A percentile compares a stretch with the other conserved stretches of the same genome.
phyloP scores from a whole-genome alignment of 345 rosid species.

The Eucalyptus coolabah region DNA sequence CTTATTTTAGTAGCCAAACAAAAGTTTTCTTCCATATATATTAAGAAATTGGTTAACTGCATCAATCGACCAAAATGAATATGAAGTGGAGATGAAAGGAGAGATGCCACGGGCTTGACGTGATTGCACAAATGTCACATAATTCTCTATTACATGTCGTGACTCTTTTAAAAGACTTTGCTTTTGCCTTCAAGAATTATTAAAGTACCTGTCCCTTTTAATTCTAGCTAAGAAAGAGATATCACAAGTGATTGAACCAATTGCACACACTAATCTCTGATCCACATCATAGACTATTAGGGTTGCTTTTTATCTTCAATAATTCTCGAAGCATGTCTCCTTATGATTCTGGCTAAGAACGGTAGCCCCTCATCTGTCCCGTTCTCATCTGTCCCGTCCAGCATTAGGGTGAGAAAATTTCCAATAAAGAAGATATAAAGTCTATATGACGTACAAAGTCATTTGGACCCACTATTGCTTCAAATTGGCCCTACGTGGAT shows the following conservation, averaged over 20 bases:
- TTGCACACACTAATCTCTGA: neutral
- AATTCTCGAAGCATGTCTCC: neutral
- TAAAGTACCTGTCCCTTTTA: too few relatives aligned
- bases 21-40: too few relatives aligned
- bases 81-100: neutral
- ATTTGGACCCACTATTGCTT: neutral
- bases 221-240: too few relatives aligned
- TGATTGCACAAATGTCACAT: neutral
- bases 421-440: neutral
- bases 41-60: neutral
- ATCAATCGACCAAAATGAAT: neutral
- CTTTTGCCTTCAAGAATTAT: too few relatives aligned
- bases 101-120: neutral
- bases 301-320: neutral
- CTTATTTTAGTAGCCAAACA: neutral
- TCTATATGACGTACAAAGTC: neutral
- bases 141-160: too few relatives aligned
- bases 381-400: neutral
- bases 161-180: too few relatives aligned
- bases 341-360: neutral
- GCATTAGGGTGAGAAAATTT: neutral
- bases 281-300: neutral
- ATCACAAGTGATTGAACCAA: neutral
- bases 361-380: neutral
- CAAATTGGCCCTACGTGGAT: neutral